Conservation (phyloP, 2,329 filamentous ascomycete species). For the Fusarium guadeloupense region DNA sequence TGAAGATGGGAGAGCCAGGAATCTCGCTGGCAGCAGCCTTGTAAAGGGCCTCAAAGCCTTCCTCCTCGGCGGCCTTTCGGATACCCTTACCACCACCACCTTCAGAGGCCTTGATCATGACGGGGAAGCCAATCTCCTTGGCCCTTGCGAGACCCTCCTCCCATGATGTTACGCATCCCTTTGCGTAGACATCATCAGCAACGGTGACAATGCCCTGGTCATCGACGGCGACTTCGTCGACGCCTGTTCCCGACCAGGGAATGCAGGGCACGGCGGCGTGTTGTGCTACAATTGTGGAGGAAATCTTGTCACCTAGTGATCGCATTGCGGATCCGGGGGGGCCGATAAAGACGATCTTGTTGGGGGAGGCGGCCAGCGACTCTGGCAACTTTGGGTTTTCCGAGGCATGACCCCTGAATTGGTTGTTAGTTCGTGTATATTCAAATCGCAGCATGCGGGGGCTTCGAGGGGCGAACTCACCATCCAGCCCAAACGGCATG, state of each 20-base stretch:
- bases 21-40: constrained; percentile 97
- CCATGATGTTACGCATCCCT: constrained; percentile 90
- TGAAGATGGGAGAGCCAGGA: constrained; percentile 98
- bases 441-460: constrained; percentile 2
- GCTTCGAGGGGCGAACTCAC: constrained; percentile 60
- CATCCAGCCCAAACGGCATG: constrained; percentile 99
- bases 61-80: constrained; percentile 87
- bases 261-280: constrained; percentile 97
- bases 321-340: constrained; percentile 98
- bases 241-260: constrained; percentile 97
- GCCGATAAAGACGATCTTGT: constrained; percentile 99
- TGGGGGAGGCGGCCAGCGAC: constrained; percentile 92
- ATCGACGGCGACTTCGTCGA: constrained; percentile 82
- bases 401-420: constrained; percentile 92
- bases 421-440: constrained; percentile 15
- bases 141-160: constrained; percentile 90
- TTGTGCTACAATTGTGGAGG: constrained; percentile 98
- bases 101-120: constrained; percentile 99
- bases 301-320: constrained; percentile 99
- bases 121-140: constrained; percentile 92
- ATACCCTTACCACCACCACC: constrained; percentile 99
- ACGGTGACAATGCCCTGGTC: constrained; percentile 91
- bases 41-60: constrained; percentile 87
- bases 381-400: constrained; percentile 98
- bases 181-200: constrained; percentile 81